Evolutionary conservation across 2,329 filamentous ascomycete genomes (phyloP), one percentile per base, ranked within the genome.

Genomic region (Fusarium pseudograminearum): DNA sequence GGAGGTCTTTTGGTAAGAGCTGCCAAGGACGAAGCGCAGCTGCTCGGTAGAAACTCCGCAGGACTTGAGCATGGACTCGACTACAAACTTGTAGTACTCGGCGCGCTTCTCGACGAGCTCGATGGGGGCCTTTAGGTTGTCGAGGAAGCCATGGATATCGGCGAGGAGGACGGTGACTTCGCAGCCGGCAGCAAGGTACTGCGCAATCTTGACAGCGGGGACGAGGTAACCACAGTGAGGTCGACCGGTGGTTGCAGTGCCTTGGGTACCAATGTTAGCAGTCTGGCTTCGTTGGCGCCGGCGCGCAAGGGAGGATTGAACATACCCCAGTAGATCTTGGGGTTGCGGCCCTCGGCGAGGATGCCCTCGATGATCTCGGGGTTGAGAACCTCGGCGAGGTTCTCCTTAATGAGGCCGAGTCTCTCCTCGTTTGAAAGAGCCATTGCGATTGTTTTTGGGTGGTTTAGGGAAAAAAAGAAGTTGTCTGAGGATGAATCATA

Each of bases 181-280:
- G 82, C 93, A 97, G 38, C 91, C 94, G 31, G 95, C 94, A 36
- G 89, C 87, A 34, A 98, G 88, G 76, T 97, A 89, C 78, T 98
- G 91, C 40, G 93, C 94, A 67, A 98, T 91, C 81, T 98, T 98
- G 77, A 97, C 88, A 73, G 92, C 91, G 8, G 94, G 91, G 12
- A 96, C 91, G 67, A 97, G 93, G 85, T 97, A 97, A 73, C 93
- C 94, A 78, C 89, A 92, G 80, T 98, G 94, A 57, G 94, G 94
- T 64, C 90, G 87, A n/a, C 93, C 93, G 1, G 93, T 97, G 18
- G 93, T 93, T 20, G 93, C 92, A 40, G 91, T 95, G 42, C 91
- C 88, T 88, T 51, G 10, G 14, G 26, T n/a, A 15, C 7, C 12
- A 6, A 22, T 16, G 33, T 48, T 38, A 50, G 24, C n/a, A 48